Conservation (phyloP, 768 basidiomycete species). For the Lentinula boryana region DNA sequence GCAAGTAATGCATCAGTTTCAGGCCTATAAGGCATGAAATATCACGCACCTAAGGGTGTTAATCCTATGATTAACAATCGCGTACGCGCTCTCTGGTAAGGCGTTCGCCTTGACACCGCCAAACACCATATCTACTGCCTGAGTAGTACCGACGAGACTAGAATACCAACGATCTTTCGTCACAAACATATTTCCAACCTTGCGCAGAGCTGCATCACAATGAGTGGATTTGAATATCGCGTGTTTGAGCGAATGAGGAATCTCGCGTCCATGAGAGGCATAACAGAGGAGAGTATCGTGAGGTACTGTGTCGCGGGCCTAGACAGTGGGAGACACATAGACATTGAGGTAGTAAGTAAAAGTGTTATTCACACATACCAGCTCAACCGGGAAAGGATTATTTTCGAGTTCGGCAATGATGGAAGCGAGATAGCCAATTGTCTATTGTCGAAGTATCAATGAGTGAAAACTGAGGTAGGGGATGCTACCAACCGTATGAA, state of each 20-base stretch:
- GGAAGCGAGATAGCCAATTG: conserved; percentile 55
- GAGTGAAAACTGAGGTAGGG: conserved; percentile 1
- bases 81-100: conserved; percentile 48
- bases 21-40: no score
- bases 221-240: conserved; percentile 26
- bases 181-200: conserved; percentile 29
- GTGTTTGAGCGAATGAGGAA: conserved; percentile 28
- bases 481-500: conserved; percentile 42
- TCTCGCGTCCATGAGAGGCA: conserved; percentile 37
- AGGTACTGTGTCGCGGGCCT: conserved; percentile 34
- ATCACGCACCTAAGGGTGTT: conserved; percentile 28
- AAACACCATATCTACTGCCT: conserved; percentile 46
- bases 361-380: conserved; percentile 19
- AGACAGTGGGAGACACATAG: neutral
- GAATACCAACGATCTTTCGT: conserved; percentile 13
- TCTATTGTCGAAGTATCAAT: conserved; percentile 14
- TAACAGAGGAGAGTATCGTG: conserved; percentile 44
- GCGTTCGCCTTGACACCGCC: conserved; percentile 50
- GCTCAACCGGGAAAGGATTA: conserved; percentile 29
- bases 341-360: neutral
- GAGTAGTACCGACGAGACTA: conserved; percentile 42
- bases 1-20: neutral
- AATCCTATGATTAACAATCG: conserved; percentile 47
- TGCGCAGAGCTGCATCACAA: conserved; percentile 32
- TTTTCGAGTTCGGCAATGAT: conserved; percentile 44